Base-by-base conservation (phyloP, 2,329 filamentous ascomycete genomes). In the Zymoseptoria pseudotritici region DNA sequence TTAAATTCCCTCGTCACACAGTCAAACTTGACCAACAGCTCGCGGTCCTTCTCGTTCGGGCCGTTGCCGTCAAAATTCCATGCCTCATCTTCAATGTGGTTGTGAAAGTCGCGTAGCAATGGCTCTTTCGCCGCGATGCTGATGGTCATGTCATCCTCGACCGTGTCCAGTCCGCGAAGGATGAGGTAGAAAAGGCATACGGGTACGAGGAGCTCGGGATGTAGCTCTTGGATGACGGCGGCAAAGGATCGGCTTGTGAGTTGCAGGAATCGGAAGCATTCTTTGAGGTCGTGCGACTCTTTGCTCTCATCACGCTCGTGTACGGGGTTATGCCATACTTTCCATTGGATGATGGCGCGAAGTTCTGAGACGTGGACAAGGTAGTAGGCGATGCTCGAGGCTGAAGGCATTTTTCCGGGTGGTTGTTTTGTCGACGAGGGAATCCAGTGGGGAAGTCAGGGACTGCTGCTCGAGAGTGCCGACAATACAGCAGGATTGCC, bases 71-170 rank as follows among this genome's bases (percentile, higher is more conserved):
- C 83, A 73, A 92, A 99, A 5, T 84, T 95, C 94, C 94, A 99
- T 57, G 91, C 92, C 65, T 96, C 90, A 65, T 87, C 76, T 66
- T 91, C 87, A 71, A 97, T 82, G 65, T 87, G 82, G 58, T 88
- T 78, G 72, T 95, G 80, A 75, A 99, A 99, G 53, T 88, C 81
- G 63, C 93, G 86, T 62, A 99, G 80, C 59, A 97, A 77, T 1
- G 91, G 91, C 71, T 95, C 89, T 79, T 99, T 99, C 71, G 83
- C 86, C 65, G 84, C 82, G 49, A 93, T 78, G 2, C 88, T 80
- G 62, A 99, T 87, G 4, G 91, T 96, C 86, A 97, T 97, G 76
- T 99, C 94, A 80, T 99, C 94, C 77, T 99, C 94, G 62, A 99
- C 90, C n/a, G 94, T 99, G 76, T 99, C 94, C 55, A 99, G 83